These are phyloP conservation scores for Emmonsia crescens DNA, from an alignment of 2,329 filamentous ascomycete species.

Conservation along the genomic window DNA sequence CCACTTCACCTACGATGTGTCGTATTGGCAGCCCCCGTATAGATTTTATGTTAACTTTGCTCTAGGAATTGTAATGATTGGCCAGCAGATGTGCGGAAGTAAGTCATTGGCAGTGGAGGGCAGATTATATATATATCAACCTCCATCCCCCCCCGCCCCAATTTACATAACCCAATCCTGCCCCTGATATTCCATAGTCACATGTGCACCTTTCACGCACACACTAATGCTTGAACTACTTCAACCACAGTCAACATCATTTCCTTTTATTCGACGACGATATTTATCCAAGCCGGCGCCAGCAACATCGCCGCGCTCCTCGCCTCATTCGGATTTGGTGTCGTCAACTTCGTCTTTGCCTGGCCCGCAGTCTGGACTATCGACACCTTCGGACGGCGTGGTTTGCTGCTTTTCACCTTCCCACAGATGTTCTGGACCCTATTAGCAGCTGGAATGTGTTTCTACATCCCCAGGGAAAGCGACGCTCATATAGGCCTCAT, in stretches of 20 bases:
- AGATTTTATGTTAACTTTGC: not conserved
- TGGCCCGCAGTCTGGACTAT: constrained; percentile 56
- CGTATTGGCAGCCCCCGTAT: not conserved
- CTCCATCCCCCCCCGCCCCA: not conserved
- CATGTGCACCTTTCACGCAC: not conserved
- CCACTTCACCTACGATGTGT: not conserved
- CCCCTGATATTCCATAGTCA: not conserved
- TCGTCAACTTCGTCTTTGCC: constrained; percentile 55
- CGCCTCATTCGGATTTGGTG: constrained; percentile 51
- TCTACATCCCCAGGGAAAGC: constrained; percentile 37
- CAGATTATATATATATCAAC: not conserved
- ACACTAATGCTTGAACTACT: not conserved
- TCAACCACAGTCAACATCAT: constrained; percentile 50
- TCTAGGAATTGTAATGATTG: constrained; percentile 19
- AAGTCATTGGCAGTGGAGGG: constrained; percentile 15
- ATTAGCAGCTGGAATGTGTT: constrained; percentile 50
- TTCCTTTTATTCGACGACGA: constrained; percentile 54
- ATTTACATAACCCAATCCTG: not conserved
- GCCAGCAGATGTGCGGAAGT: constrained; percentile 27
- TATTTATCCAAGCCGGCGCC: constrained; percentile 32
- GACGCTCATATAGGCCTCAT: constrained; percentile 43
- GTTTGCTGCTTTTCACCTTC: constrained; percentile 55
- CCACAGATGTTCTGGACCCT: constrained; percentile 59
- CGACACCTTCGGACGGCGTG: constrained; percentile 53
- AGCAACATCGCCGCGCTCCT: constrained; percentile 42